Percentiles rank a stretch among this genome's conserved stretches.
phyloP scores from a whole-genome alignment of 1,284 basidiomycete species.

The Malassezia obtusa region DNA sequence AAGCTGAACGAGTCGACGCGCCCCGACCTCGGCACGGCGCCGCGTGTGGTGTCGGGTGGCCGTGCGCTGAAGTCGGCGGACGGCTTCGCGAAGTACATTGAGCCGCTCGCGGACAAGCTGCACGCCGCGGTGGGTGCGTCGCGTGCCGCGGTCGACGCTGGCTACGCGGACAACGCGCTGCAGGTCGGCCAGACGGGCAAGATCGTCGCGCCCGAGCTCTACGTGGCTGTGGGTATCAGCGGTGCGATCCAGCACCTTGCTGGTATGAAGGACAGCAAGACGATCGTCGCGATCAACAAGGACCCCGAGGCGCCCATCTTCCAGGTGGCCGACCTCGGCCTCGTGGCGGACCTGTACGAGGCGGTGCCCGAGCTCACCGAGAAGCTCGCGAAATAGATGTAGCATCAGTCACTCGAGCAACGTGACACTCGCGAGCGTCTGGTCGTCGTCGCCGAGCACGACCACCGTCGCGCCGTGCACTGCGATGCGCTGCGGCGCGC shows the following conservation, averaged over 20 bases:
- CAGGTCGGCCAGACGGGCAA: conserved; percentile 99
- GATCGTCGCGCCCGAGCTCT: conserved; percentile 67
- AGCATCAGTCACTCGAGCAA: background rate
- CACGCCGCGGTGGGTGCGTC: conserved; percentile 95
- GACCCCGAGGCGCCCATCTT: conserved; percentile 97
- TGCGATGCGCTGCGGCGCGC: background rate
- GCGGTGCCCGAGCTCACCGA: conserved; percentile 46
- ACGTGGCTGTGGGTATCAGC: conserved; percentile 91
- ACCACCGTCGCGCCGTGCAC: background rate
- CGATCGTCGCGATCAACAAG: conserved; percentile 99
- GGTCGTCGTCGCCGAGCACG: background rate
- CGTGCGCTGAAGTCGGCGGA: conserved; percentile 89
- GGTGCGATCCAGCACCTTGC: conserved; percentile 98
- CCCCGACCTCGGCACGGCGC: conserved; percentile 80
- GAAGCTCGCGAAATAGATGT: conserved; percentile 9
- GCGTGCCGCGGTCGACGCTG: conserved; percentile 92
- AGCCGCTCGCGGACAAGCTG: conserved; percentile 84
- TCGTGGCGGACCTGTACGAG: conserved; percentile 58
- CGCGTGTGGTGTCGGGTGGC: conserved; percentile 85
- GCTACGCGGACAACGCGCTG: conserved; percentile 93
- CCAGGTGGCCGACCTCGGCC: conserved; percentile 91
- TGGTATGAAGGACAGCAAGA: conserved; percentile 98
- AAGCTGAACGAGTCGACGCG: conserved; percentile 81
- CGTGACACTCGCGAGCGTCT: background rate
- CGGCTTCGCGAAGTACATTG: conserved; percentile 75